phyloP scores from a whole-genome alignment of 208 protist species.

The Balamuthia mandrillaris region DNA sequence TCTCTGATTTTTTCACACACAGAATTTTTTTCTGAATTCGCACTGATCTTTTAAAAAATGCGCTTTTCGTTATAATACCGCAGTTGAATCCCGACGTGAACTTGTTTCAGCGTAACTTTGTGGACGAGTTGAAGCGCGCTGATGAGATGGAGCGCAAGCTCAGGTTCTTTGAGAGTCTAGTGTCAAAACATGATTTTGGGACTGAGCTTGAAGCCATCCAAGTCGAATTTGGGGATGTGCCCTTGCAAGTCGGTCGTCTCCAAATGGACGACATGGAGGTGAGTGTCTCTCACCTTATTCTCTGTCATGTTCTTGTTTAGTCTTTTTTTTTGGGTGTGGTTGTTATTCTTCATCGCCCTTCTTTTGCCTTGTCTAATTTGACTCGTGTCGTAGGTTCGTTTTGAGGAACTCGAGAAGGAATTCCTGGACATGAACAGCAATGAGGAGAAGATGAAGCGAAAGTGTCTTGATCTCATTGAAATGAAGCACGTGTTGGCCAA shows the following conservation, averaged over 20 bases:
- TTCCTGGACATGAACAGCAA: conserved; percentile 82
- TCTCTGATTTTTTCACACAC: not conserved
- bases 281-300: not conserved
- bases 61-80: not conserved
- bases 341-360: not conserved
- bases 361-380: not conserved
- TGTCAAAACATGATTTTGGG: conserved; percentile 56
- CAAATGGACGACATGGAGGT: conserved; percentile 67
- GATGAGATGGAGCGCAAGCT: conserved; percentile 95
- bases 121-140: conserved; percentile 91
- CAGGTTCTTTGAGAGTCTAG: conserved; percentile 86
- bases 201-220: not conserved
- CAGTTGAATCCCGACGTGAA: conserved; percentile 82
- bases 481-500: conserved; percentile 67
- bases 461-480: conserved; percentile 74
- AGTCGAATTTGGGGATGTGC: no score
- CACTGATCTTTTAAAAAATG: not conserved
- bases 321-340: not conserved
- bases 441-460: conserved; percentile 66
- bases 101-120: conserved; percentile 93
- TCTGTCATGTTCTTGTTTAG: not conserved
- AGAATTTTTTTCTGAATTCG: not conserved
- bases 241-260: not conserved
- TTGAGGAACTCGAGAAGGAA: conserved; percentile 79
- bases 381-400: not conserved